Percentiles rank a stretch among this genome's conserved stretches.
Evolutionary conservation across 352 stramenopile genomes (phyloP).

Genomic region (Phytophthora vignae): DNA sequence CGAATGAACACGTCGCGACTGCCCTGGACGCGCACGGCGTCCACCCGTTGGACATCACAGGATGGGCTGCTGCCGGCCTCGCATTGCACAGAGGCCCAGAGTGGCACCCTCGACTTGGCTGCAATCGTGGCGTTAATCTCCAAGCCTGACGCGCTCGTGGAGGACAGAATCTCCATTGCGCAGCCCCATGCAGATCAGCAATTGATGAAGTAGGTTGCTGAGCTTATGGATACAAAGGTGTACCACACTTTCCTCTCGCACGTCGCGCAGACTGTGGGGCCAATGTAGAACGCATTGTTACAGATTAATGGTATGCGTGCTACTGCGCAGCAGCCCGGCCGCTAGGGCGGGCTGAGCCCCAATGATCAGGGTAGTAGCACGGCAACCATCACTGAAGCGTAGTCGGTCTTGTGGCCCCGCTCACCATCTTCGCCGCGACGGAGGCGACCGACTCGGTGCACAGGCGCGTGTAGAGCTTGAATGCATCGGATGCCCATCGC

Average conservation of each 20-base stretch:
- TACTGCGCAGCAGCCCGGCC: not conserved
- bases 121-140: slow-evolving; percentile 13
- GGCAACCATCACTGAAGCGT: not conserved
- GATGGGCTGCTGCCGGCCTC: slow-evolving; percentile 24
- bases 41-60: slow-evolving; percentile 28
- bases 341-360: not conserved
- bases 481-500: slow-evolving; percentile 2
- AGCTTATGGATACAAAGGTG: not conserved
- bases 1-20: slow-evolving; percentile 33
- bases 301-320: not conserved
- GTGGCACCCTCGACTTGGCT: slow-evolving; percentile 23
- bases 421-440: not conserved
- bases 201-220: not conserved
- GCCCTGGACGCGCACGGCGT: slow-evolving; percentile 20
- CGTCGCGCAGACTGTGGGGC: not conserved
- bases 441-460: not conserved
- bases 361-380: not conserved
- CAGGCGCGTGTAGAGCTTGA: slow-evolving; percentile 5
- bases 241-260: not conserved
- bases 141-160: slow-evolving; percentile 7
- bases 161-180: slow-evolving; percentile 16
- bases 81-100: slow-evolving; percentile 24
- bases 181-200: slow-evolving; percentile 15
- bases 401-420: not conserved
- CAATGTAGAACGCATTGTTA: not conserved